Percentiles rank a stretch among this genome's conserved stretches.
phyloP scores from a whole-genome alignment of 192 early-diverging fungal species.

The Entrophospora sp. region DNA sequence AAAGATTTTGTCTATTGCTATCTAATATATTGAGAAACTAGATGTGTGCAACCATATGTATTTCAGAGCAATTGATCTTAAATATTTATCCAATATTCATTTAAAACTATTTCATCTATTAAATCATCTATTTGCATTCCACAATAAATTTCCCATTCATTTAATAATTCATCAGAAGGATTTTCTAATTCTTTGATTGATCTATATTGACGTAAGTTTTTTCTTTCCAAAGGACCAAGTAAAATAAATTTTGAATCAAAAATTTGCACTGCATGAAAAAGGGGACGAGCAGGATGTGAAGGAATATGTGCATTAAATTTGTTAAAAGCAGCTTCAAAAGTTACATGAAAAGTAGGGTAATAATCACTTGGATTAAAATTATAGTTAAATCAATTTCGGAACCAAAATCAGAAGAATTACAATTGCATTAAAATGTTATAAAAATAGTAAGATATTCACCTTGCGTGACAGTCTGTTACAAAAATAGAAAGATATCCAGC shows the following conservation, averaged over 20 bases:
- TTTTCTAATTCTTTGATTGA: background rate
- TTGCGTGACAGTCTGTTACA: too few relatives aligned
- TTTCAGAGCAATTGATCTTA: too few relatives aligned
- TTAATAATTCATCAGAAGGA: background rate
- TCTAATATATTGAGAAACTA: too few relatives aligned
- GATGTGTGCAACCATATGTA: too few relatives aligned
- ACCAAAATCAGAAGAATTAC: background rate
- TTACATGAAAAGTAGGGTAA: background rate
- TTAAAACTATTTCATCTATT: too few relatives aligned
- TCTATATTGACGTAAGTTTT: background rate
- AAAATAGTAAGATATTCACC: too few relatives aligned
- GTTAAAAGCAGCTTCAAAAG: background rate
- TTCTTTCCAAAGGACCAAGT: background rate
- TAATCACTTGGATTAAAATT: background rate
- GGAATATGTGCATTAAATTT: background rate
- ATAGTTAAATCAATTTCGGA: background rate
- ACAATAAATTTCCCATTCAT: slow-evolving; percentile 1
- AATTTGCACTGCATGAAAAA: background rate
- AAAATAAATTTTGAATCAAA: slow-evolving; percentile 6
- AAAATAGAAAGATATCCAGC: too few relatives aligned
- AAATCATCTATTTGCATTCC: background rate
- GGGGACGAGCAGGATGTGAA: background rate
- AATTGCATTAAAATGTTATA: too few relatives aligned
- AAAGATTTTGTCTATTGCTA: too few relatives aligned
- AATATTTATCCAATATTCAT: too few relatives aligned